Percentiles rank a stretch among this genome's conserved stretches.
Evolutionary conservation across 306 rosid species (phyloP).

Genomic region (Pterocarpus macrocarpus): DNA sequence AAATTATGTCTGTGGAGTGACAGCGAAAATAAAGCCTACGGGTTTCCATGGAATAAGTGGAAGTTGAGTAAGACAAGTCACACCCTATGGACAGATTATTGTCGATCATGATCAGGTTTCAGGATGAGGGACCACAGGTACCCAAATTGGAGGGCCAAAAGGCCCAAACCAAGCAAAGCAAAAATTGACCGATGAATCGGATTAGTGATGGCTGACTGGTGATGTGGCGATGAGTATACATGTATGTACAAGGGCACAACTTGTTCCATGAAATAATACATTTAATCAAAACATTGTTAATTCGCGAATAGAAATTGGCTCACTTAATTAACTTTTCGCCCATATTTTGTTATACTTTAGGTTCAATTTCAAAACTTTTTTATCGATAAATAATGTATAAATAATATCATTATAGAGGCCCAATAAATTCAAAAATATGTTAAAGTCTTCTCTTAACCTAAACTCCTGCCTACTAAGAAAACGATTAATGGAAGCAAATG

Average conservation of each 20-base stretch:
- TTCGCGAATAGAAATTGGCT: too few relatives aligned
- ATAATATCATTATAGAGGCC: too few relatives aligned
- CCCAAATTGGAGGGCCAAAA: constrained; percentile 50
- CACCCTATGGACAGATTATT: constrained; percentile 27
- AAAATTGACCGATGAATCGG: constrained; percentile 32
- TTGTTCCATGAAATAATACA: constrained; percentile 37
- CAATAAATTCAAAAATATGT: too few relatives aligned
- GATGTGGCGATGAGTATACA: constrained; percentile 11
- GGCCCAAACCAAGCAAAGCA: constrained; percentile 48
- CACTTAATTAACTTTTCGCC: too few relatives aligned
- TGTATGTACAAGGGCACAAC: constrained; percentile 28
- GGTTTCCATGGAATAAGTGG: constrained; percentile 45
- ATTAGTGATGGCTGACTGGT: not conserved
- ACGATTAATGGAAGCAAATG: not conserved
- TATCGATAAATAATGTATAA: too few relatives aligned
- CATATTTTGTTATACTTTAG: too few relatives aligned
- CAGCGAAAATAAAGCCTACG: constrained; percentile 18
- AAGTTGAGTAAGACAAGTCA: constrained; percentile 55
- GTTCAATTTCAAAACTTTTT: too few relatives aligned
- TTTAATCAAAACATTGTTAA: too few relatives aligned
- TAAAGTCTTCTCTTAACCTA: too few relatives aligned
- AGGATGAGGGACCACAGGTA: constrained; percentile 53
- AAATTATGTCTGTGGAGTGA: constrained; percentile 44
- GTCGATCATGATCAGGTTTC: constrained; percentile 46
- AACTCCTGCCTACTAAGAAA: too few relatives aligned